These are phyloP conservation scores for Penicillium sp. DNA, from an alignment of 2,329 filamentous ascomycete genomes.

Conservation along the genomic window DNA sequence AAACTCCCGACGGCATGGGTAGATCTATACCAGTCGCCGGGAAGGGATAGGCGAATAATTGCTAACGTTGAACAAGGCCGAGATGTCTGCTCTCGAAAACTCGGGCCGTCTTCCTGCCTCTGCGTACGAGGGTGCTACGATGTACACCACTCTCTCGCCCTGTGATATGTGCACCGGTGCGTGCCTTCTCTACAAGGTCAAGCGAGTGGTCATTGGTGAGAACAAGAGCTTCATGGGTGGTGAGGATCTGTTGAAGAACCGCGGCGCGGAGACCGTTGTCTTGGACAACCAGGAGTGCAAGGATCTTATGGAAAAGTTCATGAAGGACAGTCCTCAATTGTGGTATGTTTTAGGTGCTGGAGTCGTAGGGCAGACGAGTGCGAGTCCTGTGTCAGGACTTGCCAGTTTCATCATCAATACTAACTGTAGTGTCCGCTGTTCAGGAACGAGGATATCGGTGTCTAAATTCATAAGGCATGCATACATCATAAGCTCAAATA, in stretches of 20 bases:
- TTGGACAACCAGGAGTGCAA: conserved; percentile 66
- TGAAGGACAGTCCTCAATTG: conserved; percentile 68
- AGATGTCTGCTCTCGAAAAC: conserved; percentile 74
- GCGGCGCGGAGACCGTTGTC: conserved; percentile 73
- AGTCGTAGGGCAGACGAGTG: not conserved
- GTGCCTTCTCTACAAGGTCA: conserved; percentile 73
- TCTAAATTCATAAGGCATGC: conserved; percentile 35
- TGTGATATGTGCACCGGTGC: conserved; percentile 83
- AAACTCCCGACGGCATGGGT: not conserved
- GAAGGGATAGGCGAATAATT: not conserved
- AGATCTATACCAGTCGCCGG: not conserved
- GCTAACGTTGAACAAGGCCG: conserved; percentile 54
- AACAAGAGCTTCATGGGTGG: conserved; percentile 74
- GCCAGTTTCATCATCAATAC: conserved; percentile 8
- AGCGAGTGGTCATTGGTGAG: conserved; percentile 74
- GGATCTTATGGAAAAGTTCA: conserved; percentile 70
- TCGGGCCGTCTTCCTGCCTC: conserved; percentile 70
- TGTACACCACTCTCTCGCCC: conserved; percentile 79
- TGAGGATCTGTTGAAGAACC: conserved; percentile 67
- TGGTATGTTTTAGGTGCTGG: conserved; percentile 55
- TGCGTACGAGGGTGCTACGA: conserved; percentile 70
- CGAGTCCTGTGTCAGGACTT: not conserved
- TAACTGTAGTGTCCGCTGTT: conserved; percentile 14
- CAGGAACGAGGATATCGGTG: conserved; percentile 63
- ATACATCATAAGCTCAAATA: conserved; percentile 12